Evolutionary conservation across 2,329 filamentous ascomycete species (phyloP), one percentile per base, ranked within the genome.

Genomic region (Zymoseptoria ardabiliae): DNA sequence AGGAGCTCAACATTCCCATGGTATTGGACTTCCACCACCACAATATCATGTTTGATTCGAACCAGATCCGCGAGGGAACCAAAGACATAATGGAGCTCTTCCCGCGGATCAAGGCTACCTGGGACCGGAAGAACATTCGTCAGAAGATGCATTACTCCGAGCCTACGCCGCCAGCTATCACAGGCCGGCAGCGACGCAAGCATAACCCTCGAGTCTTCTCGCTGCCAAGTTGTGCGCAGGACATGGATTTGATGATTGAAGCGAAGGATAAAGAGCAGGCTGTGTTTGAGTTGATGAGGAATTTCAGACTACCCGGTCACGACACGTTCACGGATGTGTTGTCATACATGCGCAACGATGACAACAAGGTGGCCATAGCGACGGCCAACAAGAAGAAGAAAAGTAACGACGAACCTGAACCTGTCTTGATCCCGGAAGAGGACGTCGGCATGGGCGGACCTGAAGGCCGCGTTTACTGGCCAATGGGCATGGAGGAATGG

Each of bases 91-190:
- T 88, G 54, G 74, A 79, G 0, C 76, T 96, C 0, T 94, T 84
- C 62, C 85, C 87, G 0, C 85, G 88, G 4, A 97, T 97, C 68
- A 81, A 83, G 50, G 85, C 86, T 2, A 97, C 91, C 0, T 97
- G 93, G 93, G 83, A 81, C 0, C 81, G 84, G 28, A 97, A 97
- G 72, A 78, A 81, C 1, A 97, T 96, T 64, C 91, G 80, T 2
- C 93, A 94, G 68, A 97, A 97, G 76, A 96, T 97, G 91, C 93
- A 97, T 70, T 97, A 97, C 74, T 95, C 89, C 23, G 93, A 97
- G 71, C 88, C 86, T 0, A 85, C 83, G 8, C 80, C 87, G 0
- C 79, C 84, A n/a, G 90, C 91, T 1, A 82, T 96, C 49, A 96
- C 91, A 0, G 82, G 82, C 0, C 82, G 85, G 0, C 88, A 96